A percentile compares a stretch with the other conserved stretches of the same genome.
Evolutionary conservation across 2,329 filamentous ascomycete species (phyloP).

Genomic region (Exophiala aquamarina): DNA sequence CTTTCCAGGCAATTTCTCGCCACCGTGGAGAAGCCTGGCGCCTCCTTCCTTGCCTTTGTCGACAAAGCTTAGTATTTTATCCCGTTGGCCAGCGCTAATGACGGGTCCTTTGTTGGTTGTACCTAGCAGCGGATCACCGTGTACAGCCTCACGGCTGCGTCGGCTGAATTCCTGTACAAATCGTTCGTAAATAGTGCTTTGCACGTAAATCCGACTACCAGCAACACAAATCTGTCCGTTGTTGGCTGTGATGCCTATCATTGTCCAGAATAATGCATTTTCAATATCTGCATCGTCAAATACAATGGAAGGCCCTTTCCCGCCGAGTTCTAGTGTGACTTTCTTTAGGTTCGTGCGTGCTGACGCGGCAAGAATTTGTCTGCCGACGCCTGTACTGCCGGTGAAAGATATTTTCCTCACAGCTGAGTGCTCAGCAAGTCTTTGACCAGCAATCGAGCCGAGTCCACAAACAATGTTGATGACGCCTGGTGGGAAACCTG

Average conservation of each 20-base stretch:
- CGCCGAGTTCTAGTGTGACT: constrained; percentile 63
- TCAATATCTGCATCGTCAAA: constrained; percentile 66
- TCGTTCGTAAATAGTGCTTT: constrained; percentile 30
- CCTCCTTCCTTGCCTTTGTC: too few relatives aligned
- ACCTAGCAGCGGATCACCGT: too few relatives aligned
- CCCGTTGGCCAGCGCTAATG: too few relatives aligned
- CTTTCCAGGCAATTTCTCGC: too few relatives aligned
- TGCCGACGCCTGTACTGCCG: constrained; percentile 36
- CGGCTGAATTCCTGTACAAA: constrained; percentile 16
- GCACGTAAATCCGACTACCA: constrained; percentile 34
- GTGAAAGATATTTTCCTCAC: constrained; percentile 44
- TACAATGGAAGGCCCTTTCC: constrained; percentile 64
- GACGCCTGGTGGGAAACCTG: constrained; percentile 41
- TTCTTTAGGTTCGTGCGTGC: constrained; percentile 53
- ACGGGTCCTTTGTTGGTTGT: too few relatives aligned
- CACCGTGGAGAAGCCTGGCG: too few relatives aligned
- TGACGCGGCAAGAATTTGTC: constrained; percentile 37
- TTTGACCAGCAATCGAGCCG: constrained; percentile 30
- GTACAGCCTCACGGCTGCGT: not conserved
- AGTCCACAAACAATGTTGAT: constrained; percentile 34
- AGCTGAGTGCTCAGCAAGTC: constrained; percentile 34
- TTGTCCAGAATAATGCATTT: constrained; percentile 70
- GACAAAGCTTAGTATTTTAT: too few relatives aligned
- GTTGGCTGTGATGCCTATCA: constrained; percentile 46
- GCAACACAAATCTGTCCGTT: constrained; percentile 36